Evolutionary conservation across 257 asterid species (phyloP), one percentile per base, ranked within the genome.

Genomic region (Verbena officinalis): DNA sequence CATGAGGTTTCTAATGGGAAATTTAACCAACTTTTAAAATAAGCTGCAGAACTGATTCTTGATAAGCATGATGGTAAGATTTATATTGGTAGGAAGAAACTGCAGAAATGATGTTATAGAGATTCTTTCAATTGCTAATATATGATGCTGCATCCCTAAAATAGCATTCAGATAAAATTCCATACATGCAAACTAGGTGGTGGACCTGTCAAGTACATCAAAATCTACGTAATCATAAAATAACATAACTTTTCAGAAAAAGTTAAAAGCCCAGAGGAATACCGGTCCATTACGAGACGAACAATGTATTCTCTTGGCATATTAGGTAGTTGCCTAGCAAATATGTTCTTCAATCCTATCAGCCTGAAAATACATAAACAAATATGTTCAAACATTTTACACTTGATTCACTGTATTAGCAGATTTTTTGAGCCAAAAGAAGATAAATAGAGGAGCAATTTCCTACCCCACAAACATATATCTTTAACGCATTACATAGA

Each of bases 261-360:
- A 64, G 54, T 50, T 36, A 65, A 74, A 30, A 61, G 62, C 33
- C 44, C 40, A 36, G 43, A 65, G 43, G 45, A 63, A n/a, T 59
- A 90, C 99, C 99, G 90, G 83, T 94, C 98, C 99, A 94, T 94
- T 72, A 94, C 80, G 64, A 94, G 95, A 68, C 99, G 98, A 50
- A 94, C 99, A 76, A 94, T 94, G 77, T 94, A 94, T 70, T 94
- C 99, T 86, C 83, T 88, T 9, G 99, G 99, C 99, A 94, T 94
- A 81, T 94, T 94, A 19, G 99, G 99, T 16, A 94, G 84, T 65
- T 94, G 99, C 79, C 88, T 78, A 64, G 96, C 93, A 74, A 94
- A 94, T 51, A 94, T 94, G 65, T 91, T 91, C 84, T 94, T 94
- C 89, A 94, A 79, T 66, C 98, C 98, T 70, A 94, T 78, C 80